Evolutionary conservation across 1,284 basidiomycete species (phyloP), one percentile per base, ranked within the genome.

Genomic region (Ceratorhiza oryzae-sativae): DNA sequence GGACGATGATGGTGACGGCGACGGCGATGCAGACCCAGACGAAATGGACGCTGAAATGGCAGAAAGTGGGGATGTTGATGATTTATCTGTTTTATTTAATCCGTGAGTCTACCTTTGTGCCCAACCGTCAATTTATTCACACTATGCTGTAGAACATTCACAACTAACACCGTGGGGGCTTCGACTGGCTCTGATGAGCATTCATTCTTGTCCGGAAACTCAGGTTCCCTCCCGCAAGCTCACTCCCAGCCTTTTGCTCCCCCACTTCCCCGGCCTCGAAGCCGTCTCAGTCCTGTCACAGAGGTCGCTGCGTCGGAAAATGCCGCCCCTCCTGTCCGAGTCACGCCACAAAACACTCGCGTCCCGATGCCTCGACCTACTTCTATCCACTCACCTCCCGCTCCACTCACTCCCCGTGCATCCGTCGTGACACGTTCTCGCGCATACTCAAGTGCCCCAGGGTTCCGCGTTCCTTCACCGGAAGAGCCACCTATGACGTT

Each of bases 261-360:
- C 2, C 84, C 84, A 20, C 79, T 81, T 32, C 80, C 79, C 60
- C 84, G 84, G 27, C 78, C 80, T 36, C 84, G 86, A 5, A 80
- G 85, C 6, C 86, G 88, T 6, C 83, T 91, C 18, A 91, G 90
- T 75, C 89, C 91, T 18, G 90, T 91, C 25, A 83, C 84, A 13
- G 90, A 91, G 79, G 83, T 79, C 32, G 41, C 60, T 2, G 79
- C 36, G 10, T 60, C 63, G 4, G 58, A 60, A 51, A 70, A 67
- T 46, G 59, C 56, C 25, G 46, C 45, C 34, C 23, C 61, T 13
- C 63, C 73, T 15, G 20, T 58, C n/a, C 51, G 61, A 59, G 53
- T 67, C 12, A 72, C 61, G 6, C 61, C 59, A 30, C 68, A 60
- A 41, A 71, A 36, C 41, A 23, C 45, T 12, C 72, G 59, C 51